Evolutionary conservation across 2,329 filamentous ascomycete species (phyloP).

Genomic region (Colletotrichum magnum): DNA sequence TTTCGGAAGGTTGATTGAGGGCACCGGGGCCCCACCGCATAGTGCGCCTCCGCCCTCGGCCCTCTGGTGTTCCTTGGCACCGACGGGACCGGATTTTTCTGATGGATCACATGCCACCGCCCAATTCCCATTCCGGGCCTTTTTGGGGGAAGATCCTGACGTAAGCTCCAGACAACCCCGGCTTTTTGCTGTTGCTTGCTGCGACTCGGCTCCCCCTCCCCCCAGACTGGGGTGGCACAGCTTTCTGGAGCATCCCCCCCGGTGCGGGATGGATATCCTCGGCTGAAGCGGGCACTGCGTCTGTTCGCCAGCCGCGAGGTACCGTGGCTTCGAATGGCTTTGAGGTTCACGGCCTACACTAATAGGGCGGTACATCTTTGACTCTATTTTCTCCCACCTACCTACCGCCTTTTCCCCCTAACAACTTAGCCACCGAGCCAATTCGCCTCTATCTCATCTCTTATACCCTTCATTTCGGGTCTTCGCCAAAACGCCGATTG

Average conservation of each 20-base stretch:
- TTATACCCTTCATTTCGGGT: conserved; percentile 20
- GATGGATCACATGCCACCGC: conserved; percentile 37
- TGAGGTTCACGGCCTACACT: conserved; percentile 36
- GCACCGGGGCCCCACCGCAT: no score
- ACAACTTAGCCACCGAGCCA: not conserved
- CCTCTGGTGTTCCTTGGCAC: conserved; percentile 4
- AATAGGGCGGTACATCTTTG: conserved; percentile 28
- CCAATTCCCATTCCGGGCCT: conserved; percentile 1
- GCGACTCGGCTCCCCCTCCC: conserved; percentile 24
- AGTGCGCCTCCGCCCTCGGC: not conserved
- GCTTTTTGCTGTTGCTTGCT: not conserved
- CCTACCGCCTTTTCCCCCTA: not conserved
- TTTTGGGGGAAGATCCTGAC: conserved; percentile 31
- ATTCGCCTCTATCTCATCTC: conserved; percentile 1
- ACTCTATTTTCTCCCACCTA: conserved; percentile 16
- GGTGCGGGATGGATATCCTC: conserved; percentile 45
- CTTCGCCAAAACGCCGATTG: conserved; percentile 27
- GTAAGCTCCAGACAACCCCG: conserved; percentile 33
- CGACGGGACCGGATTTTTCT: conserved; percentile 23
- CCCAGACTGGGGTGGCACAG: conserved; percentile 17
- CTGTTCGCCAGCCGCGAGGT: conserved; percentile 38
- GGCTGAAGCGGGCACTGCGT: conserved; percentile 40
- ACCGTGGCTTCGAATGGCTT: conserved; percentile 39
- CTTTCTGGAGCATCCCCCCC: conserved; percentile 18
- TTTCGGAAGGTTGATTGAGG: no score